Conservation (phyloP, 331 rosid genomes). For the Spiraea crenata region DNA sequence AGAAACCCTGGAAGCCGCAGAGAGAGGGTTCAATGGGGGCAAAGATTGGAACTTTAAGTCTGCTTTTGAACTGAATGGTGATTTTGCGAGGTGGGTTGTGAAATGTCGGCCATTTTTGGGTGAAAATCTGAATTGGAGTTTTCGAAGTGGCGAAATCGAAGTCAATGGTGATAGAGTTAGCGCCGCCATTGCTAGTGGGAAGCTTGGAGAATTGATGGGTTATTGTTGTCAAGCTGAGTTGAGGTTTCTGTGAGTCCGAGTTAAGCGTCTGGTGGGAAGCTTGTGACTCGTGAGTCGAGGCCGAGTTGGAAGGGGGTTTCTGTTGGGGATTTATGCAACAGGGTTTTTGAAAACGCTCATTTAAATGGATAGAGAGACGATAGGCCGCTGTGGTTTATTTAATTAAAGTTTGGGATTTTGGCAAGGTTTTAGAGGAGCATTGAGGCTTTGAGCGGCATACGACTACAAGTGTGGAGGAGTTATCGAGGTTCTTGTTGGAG, state of each 20-base stretch:
- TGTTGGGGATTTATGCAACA: background rate
- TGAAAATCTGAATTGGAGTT: conserved; percentile 39
- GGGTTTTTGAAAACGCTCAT: background rate
- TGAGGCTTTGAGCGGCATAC: background rate
- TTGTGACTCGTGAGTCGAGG: background rate
- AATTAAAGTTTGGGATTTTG: background rate
- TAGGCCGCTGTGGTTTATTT: background rate
- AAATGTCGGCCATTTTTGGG: conserved; percentile 19
- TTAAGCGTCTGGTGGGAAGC: background rate
- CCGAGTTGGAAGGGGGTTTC: background rate
- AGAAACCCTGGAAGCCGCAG: conserved; percentile 30
- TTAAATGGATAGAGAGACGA: background rate
- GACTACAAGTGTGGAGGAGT: conserved; percentile 23
- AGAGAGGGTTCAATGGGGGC: conserved; percentile 15
- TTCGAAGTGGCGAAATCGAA: conserved; percentile 35
- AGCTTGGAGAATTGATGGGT: background rate
- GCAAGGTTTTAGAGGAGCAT: background rate
- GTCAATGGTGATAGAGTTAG: conserved; percentile 31
- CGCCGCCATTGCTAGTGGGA: conserved; percentile 62
- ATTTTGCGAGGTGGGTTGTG: conserved; percentile 4
- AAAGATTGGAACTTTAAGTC: conserved; percentile 25
- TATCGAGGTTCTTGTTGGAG: conserved; percentile 23
- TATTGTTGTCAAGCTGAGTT: background rate
- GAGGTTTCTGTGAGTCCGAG: background rate
- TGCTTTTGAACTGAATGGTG: conserved; percentile 24